Evolutionary conservation across 75 land plant species (phyloP), one percentile per base, ranked within the genome.

Genomic region (Cupressus sempervirens): DNA sequence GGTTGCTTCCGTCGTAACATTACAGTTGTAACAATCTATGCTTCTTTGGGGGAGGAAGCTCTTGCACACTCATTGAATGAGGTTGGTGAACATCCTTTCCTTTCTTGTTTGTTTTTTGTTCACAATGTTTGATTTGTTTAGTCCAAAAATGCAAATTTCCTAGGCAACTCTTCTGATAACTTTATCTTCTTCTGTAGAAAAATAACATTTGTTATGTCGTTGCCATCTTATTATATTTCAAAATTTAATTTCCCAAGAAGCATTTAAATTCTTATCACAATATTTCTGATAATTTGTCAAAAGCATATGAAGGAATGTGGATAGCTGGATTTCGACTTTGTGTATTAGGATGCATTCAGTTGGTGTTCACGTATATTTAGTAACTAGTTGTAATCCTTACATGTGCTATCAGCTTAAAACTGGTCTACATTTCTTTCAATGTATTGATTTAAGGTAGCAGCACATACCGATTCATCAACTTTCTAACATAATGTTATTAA

Each of bases 11-110:
- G 99, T 85, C 92, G 87, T 41, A 96, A 92, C 84, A 84, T 93
- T 65, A 93, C 99, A 32, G 98, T 98, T 36, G 98, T 98, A 29
- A 98, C 99, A 12, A 94, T 98, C 34, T 98, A 98, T 91, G 92
- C 99, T 52, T 96, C 99, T 77, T 87, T 98, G 65, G 99, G 99
- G 3, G 98, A 98, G 88, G 98, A 96, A 54, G 98, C 99, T 70
- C 93, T 98, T 18, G 93, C 91, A 45, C 93, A 98, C 86, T 96
- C 98, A 6, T 79, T 98, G 34, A 98, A 96, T 88, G 99, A 98
- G 99, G 99, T 96, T 48, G 43, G 86, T 43, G 40, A 79, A 36
- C 48, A 43, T 43, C 50, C 14, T 79, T 79, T 43, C 32, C 12
- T 77, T 36, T 77, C 29, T 45, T 45, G 41, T 18, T 16, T 76